Evolutionary conservation across 169 alveolate genomes (phyloP).

Genomic region (Eimeria sp.): DNA sequence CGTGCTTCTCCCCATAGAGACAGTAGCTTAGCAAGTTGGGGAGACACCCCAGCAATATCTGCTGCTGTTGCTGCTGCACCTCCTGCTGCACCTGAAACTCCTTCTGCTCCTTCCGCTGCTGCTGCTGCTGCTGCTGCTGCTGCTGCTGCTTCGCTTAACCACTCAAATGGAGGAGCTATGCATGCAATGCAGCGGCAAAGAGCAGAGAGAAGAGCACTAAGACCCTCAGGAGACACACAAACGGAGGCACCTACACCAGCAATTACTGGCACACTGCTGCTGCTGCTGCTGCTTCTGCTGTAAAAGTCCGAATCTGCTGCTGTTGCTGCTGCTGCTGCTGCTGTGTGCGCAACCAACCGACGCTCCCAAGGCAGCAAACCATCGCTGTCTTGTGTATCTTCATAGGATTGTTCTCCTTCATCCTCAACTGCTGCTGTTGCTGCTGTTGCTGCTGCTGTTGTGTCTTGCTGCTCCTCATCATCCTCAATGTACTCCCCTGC

Average conservation of each 20-base stretch:
- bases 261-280: constrained; percentile 31
- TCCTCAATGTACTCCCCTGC: neutral
- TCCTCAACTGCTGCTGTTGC: constrained; percentile 34
- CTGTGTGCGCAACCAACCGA: no score
- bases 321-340: constrained; percentile 41
- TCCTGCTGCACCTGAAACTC: neutral
- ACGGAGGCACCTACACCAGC: constrained; percentile 19
- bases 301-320: neutral
- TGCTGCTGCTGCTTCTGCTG: constrained; percentile 63
- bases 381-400: no score
- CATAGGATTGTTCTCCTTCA: neutral
- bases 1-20: constrained; percentile 32
- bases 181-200: constrained; percentile 41
- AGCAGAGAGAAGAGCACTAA: constrained; percentile 15
- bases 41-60: neutral
- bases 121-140: constrained; percentile 6
- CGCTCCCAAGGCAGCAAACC: no score
- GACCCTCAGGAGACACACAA: constrained; percentile 33
- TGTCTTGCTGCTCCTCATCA: constrained; percentile 1
- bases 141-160: constrained; percentile 15
- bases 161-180: constrained; percentile 33
- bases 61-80: neutral
- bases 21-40: constrained; percentile 25
- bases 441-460: constrained; percentile 12
- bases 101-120: neutral